These are phyloP conservation scores for Cyclotella kingstonii DNA, from an alignment of 108 stramenopile genomes.

Conservation along the genomic window DNA sequence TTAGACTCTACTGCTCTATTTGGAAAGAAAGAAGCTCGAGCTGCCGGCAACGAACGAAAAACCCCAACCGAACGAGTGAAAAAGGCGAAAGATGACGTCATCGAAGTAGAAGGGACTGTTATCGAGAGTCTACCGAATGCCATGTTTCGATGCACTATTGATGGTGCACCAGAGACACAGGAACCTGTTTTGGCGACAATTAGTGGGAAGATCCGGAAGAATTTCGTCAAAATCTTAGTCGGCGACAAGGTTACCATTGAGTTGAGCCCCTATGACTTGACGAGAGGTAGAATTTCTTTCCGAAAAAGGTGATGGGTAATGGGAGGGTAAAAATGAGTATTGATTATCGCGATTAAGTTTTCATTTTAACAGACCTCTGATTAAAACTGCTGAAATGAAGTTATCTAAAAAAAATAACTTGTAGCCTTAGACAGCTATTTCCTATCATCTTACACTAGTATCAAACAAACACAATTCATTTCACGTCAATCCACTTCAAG, in stretches of 20 bases:
- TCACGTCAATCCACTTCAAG: too few species aligned
- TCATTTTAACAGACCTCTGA: too few species aligned
- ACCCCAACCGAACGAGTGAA: constrained; percentile 64
- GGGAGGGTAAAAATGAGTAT: too few species aligned
- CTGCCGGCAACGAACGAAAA: constrained; percentile 70
- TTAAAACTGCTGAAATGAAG: too few species aligned
- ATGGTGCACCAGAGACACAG: constrained; percentile 80
- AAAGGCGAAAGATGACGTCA: constrained; percentile 89
- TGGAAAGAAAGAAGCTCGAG: constrained; percentile 82
- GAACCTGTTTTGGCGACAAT: constrained; percentile 85
- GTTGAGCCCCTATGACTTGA: constrained; percentile 92
- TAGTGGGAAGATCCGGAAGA: constrained; percentile 91
- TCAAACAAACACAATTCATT: too few species aligned
- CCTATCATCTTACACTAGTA: too few species aligned
- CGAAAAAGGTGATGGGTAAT: constrained; percentile 65
- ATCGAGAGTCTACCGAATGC: constrained; percentile 89
- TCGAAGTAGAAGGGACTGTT: constrained; percentile 85
- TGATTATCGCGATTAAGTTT: too few species aligned
- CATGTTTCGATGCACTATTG: constrained; percentile 88
- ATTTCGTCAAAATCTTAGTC: constrained; percentile 90
- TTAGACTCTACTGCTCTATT: constrained; percentile 42
- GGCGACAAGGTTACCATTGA: constrained; percentile 92
- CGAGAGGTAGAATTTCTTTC: constrained; percentile 92
- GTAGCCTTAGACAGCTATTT: too few species aligned
- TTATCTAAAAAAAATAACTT: too few species aligned